Evolutionary conservation across 2,329 filamentous ascomycete species (phyloP).

Genomic region (Colletotrichum acutatum): DNA sequence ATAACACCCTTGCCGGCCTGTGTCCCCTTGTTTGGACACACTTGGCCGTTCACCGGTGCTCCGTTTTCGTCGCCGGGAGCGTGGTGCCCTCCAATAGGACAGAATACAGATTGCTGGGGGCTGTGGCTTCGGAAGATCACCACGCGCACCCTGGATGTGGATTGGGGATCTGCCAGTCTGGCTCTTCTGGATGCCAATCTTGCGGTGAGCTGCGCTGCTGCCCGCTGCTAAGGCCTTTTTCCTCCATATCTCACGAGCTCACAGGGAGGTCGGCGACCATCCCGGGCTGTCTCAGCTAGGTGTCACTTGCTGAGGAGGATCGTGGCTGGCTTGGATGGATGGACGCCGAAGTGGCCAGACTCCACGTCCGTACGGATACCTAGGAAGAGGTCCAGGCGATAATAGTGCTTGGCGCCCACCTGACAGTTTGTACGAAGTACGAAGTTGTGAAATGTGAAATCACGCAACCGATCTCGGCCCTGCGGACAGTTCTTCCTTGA

Average conservation of each 20-base stretch:
- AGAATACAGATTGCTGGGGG: not conserved
- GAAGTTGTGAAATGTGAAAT: constrained; percentile 13
- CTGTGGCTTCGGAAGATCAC: constrained; percentile 19
- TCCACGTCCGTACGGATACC: not conserved
- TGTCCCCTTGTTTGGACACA: constrained; percentile 1
- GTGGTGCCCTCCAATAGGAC: constrained; percentile 26
- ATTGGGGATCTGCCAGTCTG: not conserved
- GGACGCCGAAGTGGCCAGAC: not conserved
- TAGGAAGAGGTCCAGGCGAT: not conserved
- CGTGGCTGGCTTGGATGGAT: not conserved
- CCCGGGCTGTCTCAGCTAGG: constrained; percentile 17
- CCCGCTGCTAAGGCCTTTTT: not conserved
- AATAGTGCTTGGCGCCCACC: not conserved
- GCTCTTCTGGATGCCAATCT: constrained; percentile 9
- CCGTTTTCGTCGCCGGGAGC: constrained; percentile 6
- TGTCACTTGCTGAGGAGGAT: not conserved
- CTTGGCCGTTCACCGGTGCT: constrained; percentile 10
- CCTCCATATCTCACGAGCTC: not conserved
- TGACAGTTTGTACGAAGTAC: not conserved
- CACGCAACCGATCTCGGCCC: constrained; percentile 29
- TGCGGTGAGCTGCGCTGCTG: constrained; percentile 15
- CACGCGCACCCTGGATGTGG: constrained; percentile 28
- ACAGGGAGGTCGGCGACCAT: constrained; percentile 9
- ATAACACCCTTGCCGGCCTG: constrained; percentile 1
- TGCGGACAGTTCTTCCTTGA: not conserved